Evolutionary conservation across 495 filamentous ascomycete genomes (phyloP).

Genomic region (Aspergillus steynii): DNA sequence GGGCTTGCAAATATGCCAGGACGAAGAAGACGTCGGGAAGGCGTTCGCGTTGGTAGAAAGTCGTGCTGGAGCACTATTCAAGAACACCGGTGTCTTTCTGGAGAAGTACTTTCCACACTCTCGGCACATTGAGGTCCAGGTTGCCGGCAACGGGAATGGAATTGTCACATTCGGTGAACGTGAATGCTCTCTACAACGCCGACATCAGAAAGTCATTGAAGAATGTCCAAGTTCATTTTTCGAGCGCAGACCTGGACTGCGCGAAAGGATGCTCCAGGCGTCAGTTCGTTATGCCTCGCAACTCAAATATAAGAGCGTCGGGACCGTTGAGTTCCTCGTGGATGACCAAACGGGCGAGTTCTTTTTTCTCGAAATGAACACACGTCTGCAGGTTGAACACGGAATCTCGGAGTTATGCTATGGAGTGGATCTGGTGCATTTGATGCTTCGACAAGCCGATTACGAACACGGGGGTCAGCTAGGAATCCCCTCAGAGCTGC

Average conservation of each 20-base stretch:
- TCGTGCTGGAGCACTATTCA: constrained; percentile 37
- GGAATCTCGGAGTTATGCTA: constrained; percentile 61
- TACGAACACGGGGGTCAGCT: constrained; percentile 28
- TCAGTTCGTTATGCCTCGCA: constrained; percentile 49
- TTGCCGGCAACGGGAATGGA: constrained; percentile 42
- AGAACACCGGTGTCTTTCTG: constrained; percentile 43
- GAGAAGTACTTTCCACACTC: constrained; percentile 38
- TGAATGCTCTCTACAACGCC: constrained; percentile 45
- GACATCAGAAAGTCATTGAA: constrained; percentile 58
- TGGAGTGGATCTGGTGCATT: constrained; percentile 56
- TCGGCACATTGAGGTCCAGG: constrained; percentile 46
- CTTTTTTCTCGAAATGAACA: constrained; percentile 71
- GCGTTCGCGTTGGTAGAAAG: constrained; percentile 32
- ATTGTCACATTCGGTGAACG: constrained; percentile 41
- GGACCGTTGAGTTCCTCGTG: constrained; percentile 64
- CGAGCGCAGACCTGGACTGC: constrained; percentile 34
- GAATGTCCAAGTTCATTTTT: constrained; percentile 53
- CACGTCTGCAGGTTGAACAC: constrained; percentile 67
- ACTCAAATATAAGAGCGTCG: constrained; percentile 57
- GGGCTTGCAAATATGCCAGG: constrained; percentile 42
- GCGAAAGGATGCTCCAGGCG: constrained; percentile 44
- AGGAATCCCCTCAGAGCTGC: constrained; percentile 9
- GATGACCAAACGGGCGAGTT: constrained; percentile 56
- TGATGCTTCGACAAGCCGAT: constrained; percentile 55
- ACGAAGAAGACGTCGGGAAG: constrained; percentile 30